A percentile compares a stretch with the other conserved stretches of the same genome.
Evolutionary conservation across 2,329 filamentous ascomycete species (phyloP).

Genomic region (Hortaea werneckii): DNA sequence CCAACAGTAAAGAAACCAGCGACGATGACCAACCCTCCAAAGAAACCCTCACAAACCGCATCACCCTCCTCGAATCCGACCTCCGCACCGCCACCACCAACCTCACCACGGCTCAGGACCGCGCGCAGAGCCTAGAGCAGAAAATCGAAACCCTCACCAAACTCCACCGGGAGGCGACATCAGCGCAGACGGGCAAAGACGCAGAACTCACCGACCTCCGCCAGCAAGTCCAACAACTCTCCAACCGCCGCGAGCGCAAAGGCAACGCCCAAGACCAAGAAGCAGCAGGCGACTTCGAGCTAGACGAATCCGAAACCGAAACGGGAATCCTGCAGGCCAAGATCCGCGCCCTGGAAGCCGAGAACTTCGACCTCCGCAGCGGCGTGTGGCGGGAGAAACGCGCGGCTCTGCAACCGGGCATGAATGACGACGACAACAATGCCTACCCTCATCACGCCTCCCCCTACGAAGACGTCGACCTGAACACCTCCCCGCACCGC

Average conservation of each 20-base stretch:
- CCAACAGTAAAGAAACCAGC: slow-evolving; percentile 54
- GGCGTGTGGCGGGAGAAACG: slow-evolving; percentile 80
- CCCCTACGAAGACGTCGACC: slow-evolving; percentile 76
- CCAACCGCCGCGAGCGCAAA: slow-evolving; percentile 41
- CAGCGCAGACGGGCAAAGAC: slow-evolving; percentile 46
- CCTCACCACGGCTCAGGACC: slow-evolving; percentile 45
- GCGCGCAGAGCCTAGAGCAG: slow-evolving; percentile 56
- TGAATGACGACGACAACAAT: slow-evolving; percentile 28
- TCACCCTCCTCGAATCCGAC: slow-evolving; percentile 49
- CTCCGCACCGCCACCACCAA: slow-evolving; percentile 43
- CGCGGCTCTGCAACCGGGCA: slow-evolving; percentile 59
- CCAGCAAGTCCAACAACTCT: slow-evolving; percentile 50
- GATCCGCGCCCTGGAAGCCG: slow-evolving; percentile 72
- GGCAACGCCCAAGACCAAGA: slow-evolving; percentile 33
- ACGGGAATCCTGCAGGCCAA: slow-evolving; percentile 61
- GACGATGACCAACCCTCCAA: slow-evolving; percentile 45
- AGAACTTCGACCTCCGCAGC: slow-evolving; percentile 73
- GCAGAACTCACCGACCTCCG: slow-evolving; percentile 59
- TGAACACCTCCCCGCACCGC: slow-evolving; percentile 21
- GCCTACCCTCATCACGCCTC: slow-evolving; percentile 31
- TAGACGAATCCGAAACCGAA: slow-evolving; percentile 76
- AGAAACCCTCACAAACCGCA: slow-evolving; percentile 33
- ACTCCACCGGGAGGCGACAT: slow-evolving; percentile 74
- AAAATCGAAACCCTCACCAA: slow-evolving; percentile 74
- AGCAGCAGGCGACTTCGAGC: slow-evolving; percentile 46